Base-by-base conservation (phyloP, 2,329 filamentous ascomycete species). In the Xenoacremonium recifei region DNA sequence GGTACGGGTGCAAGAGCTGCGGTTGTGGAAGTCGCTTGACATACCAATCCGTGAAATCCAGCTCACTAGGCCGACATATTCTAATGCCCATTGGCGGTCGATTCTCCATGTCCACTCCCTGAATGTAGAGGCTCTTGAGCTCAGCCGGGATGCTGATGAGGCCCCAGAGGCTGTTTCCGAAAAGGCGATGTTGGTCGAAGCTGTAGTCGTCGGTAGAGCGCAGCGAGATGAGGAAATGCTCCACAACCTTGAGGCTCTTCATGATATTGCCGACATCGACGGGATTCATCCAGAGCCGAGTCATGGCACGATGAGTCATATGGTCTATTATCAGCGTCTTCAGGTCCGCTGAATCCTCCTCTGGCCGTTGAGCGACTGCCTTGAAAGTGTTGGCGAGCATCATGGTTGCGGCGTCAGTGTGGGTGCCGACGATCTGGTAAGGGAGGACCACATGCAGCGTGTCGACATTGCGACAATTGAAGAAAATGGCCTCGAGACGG, bases 321-420 rank as follows among this genome's bases (percentile, higher is more conserved):
- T 76, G 73, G 45, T 78, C 75, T 3, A 79, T 48, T 1, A 77
- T 72, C 29, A 79, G 55, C 0, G 69, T 69, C 48, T 69, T 66
- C 4, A 79, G 62, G 3, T 55, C 42, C 21, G 60, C 59, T 7
- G 69, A 68, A 38, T 68, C 66, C 40, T 74, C 72, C 41, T 73
- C 68, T 2, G 67, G 64, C 6, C 75, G 66, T 21, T 62, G 58
- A 3, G 68, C 68, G 37, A 78, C 61, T 4, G 70, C 72, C 46
- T 73, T 72, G 43, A 79, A 60, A 4, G 70, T 75, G 42, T 75
- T 77, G 38, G 73, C 74, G 13, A 79, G 60, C n/a, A 78, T 68
- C 49, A 73, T 67, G 9, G 73, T 78, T 15, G 72, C 67, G 32
- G 72, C 69, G 42, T 66, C 66, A 45, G 67, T 72, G 44, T 70